Percentiles rank a stretch among this genome's conserved stretches.
Evolutionary conservation across 352 stramenopile genomes (phyloP).

Genomic region (Globisporangium paroecandrum): DNA sequence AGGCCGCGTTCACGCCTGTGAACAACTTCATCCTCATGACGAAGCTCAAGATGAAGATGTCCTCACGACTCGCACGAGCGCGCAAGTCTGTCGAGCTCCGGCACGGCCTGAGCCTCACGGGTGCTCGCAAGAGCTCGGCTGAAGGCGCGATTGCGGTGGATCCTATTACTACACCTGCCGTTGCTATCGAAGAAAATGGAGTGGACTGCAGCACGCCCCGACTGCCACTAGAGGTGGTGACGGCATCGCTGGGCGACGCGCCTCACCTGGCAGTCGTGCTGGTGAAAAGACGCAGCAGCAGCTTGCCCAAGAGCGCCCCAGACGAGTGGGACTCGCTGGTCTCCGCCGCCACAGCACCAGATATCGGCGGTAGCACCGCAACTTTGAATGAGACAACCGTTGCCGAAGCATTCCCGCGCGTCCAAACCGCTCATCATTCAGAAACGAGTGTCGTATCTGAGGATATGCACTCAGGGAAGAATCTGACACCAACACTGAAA

Average conservation of each 20-base stretch:
- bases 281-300: not conserved
- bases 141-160: not conserved
- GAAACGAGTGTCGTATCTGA: not conserved
- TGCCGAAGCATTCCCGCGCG: not conserved
- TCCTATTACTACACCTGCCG: not conserved
- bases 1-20: conserved; percentile 69
- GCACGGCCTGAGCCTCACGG: not conserved
- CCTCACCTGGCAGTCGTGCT: not conserved
- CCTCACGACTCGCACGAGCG: conserved; percentile 36
- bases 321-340: conserved; percentile 7
- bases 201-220: not conserved
- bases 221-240: not conserved
- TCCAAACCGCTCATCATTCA: not conserved
- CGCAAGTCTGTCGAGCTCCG: conserved; percentile 27
- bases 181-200: not conserved
- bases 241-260: not conserved
- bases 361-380: not conserved
- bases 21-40: conserved; percentile 83
- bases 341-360: not conserved
- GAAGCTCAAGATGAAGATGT: conserved; percentile 77
- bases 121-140: not conserved
- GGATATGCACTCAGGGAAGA: not conserved
- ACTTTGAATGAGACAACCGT: not conserved
- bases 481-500: not conserved
- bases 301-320: not conserved